Evolutionary conservation across 2,329 filamentous ascomycete genomes (phyloP).

Genomic region (Tolypocladium pustulatum): DNA sequence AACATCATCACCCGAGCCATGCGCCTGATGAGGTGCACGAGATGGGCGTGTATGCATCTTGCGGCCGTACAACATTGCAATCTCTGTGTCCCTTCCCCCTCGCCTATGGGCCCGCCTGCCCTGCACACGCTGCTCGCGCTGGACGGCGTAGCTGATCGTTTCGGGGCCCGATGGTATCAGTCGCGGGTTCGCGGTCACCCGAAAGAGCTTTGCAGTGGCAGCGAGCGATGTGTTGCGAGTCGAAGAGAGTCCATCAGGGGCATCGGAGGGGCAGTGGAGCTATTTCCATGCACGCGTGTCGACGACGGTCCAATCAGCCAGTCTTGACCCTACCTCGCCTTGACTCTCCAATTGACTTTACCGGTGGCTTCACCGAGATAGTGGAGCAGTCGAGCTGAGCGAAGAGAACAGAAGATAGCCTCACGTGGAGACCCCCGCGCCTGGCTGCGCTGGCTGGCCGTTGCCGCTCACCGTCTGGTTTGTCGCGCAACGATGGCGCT

Average conservation of each 20-base stretch:
- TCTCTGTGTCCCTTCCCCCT: no score
- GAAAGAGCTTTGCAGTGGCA: neutral
- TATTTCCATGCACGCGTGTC: neutral
- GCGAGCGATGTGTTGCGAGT: neutral
- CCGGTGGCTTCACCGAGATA: neutral
- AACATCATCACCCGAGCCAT: no score
- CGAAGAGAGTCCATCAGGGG: neutral
- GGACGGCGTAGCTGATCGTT: neutral
- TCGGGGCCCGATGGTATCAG: neutral
- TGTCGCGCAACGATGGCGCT: no score
- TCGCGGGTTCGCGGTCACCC: neutral
- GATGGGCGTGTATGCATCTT: no score
- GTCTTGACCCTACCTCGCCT: neutral
- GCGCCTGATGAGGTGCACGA: no score
- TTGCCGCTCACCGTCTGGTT: neutral
- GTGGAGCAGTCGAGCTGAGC: neutral
- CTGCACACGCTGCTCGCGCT: neutral
- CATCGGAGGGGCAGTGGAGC: neutral
- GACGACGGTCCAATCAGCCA: neutral
- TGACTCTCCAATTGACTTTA: neutral
- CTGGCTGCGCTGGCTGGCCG: neutral
- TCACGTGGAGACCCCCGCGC: neutral
- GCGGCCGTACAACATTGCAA: no score
- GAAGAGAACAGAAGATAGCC: no score
- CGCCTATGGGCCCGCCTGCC: neutral